These are phyloP conservation scores for Castanopsis chinensis DNA, from an alignment of 306 rosid genomes.

Conservation along the genomic window DNA sequence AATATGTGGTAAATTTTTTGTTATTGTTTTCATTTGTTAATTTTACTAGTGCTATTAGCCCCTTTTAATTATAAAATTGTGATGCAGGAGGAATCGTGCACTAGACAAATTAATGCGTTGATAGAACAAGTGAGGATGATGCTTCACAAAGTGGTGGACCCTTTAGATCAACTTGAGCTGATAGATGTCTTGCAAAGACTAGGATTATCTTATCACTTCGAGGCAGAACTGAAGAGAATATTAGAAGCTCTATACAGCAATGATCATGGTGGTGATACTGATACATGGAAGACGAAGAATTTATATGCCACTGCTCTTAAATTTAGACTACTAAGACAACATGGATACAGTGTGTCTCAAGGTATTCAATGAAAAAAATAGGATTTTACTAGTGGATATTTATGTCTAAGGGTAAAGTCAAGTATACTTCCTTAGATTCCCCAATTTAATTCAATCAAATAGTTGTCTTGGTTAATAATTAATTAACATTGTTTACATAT, in stretches of 20 bases:
- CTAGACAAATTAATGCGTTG: neutral
- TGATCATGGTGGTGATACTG: neutral
- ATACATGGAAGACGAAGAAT: neutral
- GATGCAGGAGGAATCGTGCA: slow-evolving; percentile 10
- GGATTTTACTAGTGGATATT: too few species aligned
- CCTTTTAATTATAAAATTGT: neutral
- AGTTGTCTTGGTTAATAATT: too few species aligned
- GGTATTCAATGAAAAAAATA: neutral
- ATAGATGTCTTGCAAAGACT: slow-evolving; percentile 22
- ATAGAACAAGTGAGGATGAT: slow-evolving; percentile 12
- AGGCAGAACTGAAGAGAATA: neutral
- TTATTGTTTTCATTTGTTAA: neutral
- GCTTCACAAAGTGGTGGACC: neutral
- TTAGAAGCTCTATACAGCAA: neutral
- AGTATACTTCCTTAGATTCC: too few species aligned
- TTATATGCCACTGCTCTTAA: slow-evolving; percentile 20
- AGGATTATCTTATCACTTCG: slow-evolving; percentile 24
- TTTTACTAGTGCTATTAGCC: neutral
- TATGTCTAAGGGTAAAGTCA: too few species aligned
- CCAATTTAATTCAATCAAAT: too few species aligned
- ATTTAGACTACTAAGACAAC: slow-evolving; percentile 18
- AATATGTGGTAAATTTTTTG: neutral
- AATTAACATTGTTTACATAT: too few species aligned
- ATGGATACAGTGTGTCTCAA: slow-evolving; percentile 3
- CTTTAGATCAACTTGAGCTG: slow-evolving; percentile 17